phyloP scores from a whole-genome alignment of 2,329 filamentous ascomycete species.

The Microthyrium microscopicum region DNA sequence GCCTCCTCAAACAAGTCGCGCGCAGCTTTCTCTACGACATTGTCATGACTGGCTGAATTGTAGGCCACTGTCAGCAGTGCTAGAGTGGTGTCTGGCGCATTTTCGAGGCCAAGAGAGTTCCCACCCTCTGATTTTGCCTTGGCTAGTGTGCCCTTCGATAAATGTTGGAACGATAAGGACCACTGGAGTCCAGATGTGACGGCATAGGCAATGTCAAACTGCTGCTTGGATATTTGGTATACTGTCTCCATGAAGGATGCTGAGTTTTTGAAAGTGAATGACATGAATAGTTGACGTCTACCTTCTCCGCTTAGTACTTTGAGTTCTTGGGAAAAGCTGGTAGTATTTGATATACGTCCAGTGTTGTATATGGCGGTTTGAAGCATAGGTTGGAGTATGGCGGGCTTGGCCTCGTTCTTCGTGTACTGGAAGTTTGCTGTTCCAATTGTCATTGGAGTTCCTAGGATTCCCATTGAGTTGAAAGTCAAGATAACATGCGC shows the following conservation, averaged over 20 bases:
- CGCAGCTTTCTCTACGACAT: background rate
- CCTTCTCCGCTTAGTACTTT: background rate
- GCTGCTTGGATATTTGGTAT: conserved; percentile 1
- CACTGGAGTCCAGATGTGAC: background rate
- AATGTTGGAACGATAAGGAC: background rate
- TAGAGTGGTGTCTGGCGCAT: conserved; percentile 1
- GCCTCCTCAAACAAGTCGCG: background rate
- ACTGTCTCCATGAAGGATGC: conserved; percentile 6
- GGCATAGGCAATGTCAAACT: background rate
- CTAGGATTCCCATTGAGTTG: conserved; percentile 1
- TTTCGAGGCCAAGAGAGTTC: conserved; percentile 3
- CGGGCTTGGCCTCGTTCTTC: background rate
- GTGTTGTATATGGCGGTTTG: background rate
- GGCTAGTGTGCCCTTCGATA: background rate
- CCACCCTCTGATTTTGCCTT: background rate
- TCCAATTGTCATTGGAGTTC: background rate
- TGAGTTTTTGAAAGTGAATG: conserved; percentile 4
- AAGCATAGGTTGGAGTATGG: conserved; percentile 3
- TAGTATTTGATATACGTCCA: background rate
- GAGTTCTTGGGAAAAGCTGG: background rate
- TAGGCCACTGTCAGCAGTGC: conserved; percentile 2
- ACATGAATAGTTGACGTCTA: background rate
- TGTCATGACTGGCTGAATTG: background rate
- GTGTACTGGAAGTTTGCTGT: conserved; percentile 13
- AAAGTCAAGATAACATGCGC: conserved; percentile 6